phyloP scores from a whole-genome alignment of 163 green algal species.

The Scenedesmus sp. region DNA sequence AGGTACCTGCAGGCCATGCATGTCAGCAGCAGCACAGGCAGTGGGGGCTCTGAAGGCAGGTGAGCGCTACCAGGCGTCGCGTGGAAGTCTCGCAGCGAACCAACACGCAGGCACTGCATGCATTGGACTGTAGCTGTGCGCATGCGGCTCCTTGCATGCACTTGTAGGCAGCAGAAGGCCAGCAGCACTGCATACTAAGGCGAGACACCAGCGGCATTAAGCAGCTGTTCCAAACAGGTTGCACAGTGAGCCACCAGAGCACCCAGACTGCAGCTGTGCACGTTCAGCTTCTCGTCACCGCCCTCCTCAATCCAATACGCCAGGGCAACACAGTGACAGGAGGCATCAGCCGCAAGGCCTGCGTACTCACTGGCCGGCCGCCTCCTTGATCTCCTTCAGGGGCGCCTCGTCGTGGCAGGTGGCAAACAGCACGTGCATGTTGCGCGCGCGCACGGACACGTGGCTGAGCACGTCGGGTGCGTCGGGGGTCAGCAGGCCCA shows the following conservation, averaged over 20 bases:
- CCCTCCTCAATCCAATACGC: too few species aligned
- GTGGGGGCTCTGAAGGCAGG: not conserved
- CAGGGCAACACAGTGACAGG: not conserved
- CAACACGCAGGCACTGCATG: not conserved
- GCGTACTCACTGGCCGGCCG: not conserved
- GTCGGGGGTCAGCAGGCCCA: conserved; percentile 96
- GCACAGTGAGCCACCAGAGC: too few species aligned
- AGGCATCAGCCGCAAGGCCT: not conserved
- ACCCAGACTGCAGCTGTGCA: too few species aligned
- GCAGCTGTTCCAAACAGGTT: too few species aligned
- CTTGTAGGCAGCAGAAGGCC: too few species aligned
- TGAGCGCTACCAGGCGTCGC: too few species aligned
- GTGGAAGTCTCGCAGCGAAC: too few species aligned
- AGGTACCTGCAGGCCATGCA: conserved; percentile 55
- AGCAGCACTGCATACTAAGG: too few species aligned
- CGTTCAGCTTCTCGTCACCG: too few species aligned
- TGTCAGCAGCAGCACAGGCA: not conserved
- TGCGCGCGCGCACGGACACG: conserved; percentile 93
- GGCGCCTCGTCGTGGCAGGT: conserved; percentile 91
- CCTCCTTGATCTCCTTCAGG: conserved; percentile 60
- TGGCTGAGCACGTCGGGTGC: conserved; percentile 97
- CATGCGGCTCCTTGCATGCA: too few species aligned
- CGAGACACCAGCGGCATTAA: too few species aligned
- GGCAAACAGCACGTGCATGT: conserved; percentile 94
- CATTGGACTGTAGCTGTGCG: not conserved